phyloP scores from a whole-genome alignment of 2,329 filamentous ascomycete species.

The Phaeosphaeria sp. region DNA sequence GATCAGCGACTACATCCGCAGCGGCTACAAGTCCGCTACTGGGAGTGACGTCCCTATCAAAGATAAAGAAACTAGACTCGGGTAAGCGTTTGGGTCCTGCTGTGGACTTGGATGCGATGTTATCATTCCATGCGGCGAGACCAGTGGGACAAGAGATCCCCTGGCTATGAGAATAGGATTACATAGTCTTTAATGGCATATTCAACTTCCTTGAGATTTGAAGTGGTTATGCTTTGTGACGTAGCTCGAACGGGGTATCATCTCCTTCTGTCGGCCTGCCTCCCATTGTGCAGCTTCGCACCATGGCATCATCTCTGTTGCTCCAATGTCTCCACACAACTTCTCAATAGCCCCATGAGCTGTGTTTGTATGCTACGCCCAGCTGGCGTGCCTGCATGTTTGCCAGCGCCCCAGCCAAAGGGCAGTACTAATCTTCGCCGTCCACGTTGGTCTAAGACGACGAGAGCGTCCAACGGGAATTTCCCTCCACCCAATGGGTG shows the following conservation, averaged over 20 bases:
- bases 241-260: slow-evolving; percentile 32
- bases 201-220: not conserved
- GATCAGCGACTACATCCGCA: slow-evolving; percentile 75
- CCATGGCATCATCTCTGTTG: slow-evolving; percentile 10
- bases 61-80: slow-evolving; percentile 66
- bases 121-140: slow-evolving; percentile 6
- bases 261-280: not conserved
- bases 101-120: not conserved
- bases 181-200: slow-evolving; percentile 19
- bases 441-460: slow-evolving; percentile 48
- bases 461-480: slow-evolving; percentile 52
- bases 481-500: slow-evolving; percentile 55
- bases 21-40: slow-evolving; percentile 71
- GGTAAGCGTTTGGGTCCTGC: slow-evolving; percentile 5
- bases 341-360: slow-evolving; percentile 36
- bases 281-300: not conserved
- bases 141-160: slow-evolving; percentile 17
- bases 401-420: slow-evolving; percentile 54
- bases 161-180: slow-evolving; percentile 16
- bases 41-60: slow-evolving; percentile 73
- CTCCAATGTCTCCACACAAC: slow-evolving; percentile 34
- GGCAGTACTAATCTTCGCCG: slow-evolving; percentile 51
- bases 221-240: not conserved
- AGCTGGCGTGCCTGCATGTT: slow-evolving; percentile 39
- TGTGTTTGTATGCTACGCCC: slow-evolving; percentile 37